A percentile compares a stretch with the other conserved stretches of the same genome.
Evolutionary conservation across 2,329 filamentous ascomycete genomes (phyloP).

Genomic region (Pseudocercospora musae): DNA sequence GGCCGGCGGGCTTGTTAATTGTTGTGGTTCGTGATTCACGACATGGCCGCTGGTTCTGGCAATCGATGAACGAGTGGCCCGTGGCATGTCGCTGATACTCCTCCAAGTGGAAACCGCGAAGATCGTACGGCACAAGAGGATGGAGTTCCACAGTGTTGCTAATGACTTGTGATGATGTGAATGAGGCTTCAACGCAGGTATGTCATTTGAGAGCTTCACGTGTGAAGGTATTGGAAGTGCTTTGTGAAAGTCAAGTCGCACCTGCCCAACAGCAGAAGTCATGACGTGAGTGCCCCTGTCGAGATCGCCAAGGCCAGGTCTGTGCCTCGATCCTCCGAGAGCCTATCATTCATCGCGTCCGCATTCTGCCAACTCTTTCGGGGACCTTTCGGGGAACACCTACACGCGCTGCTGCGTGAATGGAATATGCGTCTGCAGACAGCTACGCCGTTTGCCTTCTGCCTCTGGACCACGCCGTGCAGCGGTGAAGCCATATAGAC

Average conservation of each 20-base stretch:
- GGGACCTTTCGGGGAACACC: too few relatives aligned
- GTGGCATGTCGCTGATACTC: constrained; percentile 22
- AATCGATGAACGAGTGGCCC: constrained; percentile 26
- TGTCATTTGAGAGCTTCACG: neutral
- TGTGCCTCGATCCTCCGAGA: neutral
- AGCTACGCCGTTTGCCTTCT: too few relatives aligned
- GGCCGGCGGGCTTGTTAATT: constrained; percentile 44
- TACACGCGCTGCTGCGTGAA: too few relatives aligned
- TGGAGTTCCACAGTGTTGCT: too few relatives aligned
- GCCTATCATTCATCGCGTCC: too few relatives aligned
- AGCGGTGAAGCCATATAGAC: constrained; percentile 10
- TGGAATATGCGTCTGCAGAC: neutral
- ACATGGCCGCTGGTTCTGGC: constrained; percentile 14
- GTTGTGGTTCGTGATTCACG: constrained; percentile 28
- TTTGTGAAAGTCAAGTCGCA: neutral
- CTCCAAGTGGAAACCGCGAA: too few relatives aligned
- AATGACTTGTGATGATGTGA: too few relatives aligned
- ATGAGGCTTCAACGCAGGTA: too few relatives aligned
- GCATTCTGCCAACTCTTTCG: too few relatives aligned
- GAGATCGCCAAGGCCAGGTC: neutral
- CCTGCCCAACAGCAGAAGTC: neutral
- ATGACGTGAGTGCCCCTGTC: neutral
- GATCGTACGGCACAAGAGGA: too few relatives aligned
- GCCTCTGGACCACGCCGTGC: too few relatives aligned
- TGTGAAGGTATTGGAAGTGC: neutral